Percentiles rank a stretch among this genome's conserved stretches.
Conservation (phyloP, 345 rosid genomes). For the Brassica carinata region DNA sequence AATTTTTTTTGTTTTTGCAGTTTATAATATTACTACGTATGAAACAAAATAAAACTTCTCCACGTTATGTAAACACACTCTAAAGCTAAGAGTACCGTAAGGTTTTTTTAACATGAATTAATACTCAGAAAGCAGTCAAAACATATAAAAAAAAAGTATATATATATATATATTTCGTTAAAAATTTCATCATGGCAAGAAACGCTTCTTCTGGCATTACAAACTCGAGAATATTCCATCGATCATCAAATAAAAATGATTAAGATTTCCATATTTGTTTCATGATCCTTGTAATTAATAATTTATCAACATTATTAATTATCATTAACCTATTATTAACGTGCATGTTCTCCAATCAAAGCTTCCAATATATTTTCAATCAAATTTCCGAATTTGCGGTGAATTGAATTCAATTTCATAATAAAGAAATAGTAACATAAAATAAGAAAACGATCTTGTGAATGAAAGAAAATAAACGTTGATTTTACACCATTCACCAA, state of each 20-base stretch:
- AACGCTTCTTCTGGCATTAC: background rate
- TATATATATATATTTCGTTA: too few relatives aligned
- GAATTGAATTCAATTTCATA: background rate
- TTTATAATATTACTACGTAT: background rate
- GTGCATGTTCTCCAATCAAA: slow-evolving; percentile 5
- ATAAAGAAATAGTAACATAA: background rate
- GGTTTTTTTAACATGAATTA: too few relatives aligned
- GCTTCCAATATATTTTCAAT: background rate
- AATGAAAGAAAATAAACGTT: too few relatives aligned
- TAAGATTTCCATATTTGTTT: background rate
- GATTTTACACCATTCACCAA: too few relatives aligned
- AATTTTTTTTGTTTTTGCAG: too few relatives aligned
- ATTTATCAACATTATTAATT: background rate
- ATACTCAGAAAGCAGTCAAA: too few relatives aligned
- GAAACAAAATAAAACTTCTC: background rate
- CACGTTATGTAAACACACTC: background rate
- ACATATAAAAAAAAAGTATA: too few relatives aligned
- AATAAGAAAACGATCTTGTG: background rate
- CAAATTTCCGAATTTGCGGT: background rate
- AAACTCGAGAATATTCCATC: slow-evolving; percentile 8
- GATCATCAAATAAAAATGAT: background rate
- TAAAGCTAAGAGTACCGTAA: too few relatives aligned
- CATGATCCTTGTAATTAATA: background rate
- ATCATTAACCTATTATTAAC: slow-evolving; percentile 1
- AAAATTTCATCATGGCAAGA: too few relatives aligned